phyloP scores from a whole-genome alignment of 164 flowering plant genomes.

The Taxillus chinensis region DNA sequence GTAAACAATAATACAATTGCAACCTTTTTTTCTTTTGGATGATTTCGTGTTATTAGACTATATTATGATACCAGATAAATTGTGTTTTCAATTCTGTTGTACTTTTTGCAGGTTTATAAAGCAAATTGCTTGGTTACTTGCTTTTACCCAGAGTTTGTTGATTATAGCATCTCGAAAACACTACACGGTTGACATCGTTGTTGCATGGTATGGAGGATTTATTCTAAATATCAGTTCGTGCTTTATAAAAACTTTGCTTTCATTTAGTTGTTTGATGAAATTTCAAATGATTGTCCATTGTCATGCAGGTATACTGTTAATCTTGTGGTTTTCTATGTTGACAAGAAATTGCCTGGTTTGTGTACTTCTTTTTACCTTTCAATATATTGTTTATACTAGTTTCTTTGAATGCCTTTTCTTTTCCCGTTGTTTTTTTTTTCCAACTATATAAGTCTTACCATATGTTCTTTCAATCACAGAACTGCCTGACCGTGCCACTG shows the following conservation, averaged over 20 bases:
- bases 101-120: conserved; percentile 47
- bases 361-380: too few species aligned
- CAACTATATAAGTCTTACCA: neutral
- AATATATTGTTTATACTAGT: too few species aligned
- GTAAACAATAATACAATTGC: too few species aligned
- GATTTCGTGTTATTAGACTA: too few species aligned
- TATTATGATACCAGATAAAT: too few species aligned
- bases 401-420: too few species aligned
- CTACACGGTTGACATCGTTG: conserved; percentile 54
- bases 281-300: neutral
- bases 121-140: conserved; percentile 73
- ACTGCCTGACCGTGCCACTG: conserved; percentile 64
- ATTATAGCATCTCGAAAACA: conserved; percentile 93
- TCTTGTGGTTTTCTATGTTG: conserved; percentile 77
- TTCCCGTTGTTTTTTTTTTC: too few species aligned
- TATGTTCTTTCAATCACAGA: conserved; percentile 33
- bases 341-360: conserved; percentile 71
- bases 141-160: conserved; percentile 63
- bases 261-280: too few species aligned
- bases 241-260: too few species aligned
- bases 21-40: too few species aligned
- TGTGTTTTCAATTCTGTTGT: neutral
- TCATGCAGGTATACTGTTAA: conserved; percentile 84
- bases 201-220: conserved; percentile 43
- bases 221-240: neutral